Base-by-base conservation (phyloP, 2,329 filamentous ascomycete species). In the Fonsecaea multimorphosa region DNA sequence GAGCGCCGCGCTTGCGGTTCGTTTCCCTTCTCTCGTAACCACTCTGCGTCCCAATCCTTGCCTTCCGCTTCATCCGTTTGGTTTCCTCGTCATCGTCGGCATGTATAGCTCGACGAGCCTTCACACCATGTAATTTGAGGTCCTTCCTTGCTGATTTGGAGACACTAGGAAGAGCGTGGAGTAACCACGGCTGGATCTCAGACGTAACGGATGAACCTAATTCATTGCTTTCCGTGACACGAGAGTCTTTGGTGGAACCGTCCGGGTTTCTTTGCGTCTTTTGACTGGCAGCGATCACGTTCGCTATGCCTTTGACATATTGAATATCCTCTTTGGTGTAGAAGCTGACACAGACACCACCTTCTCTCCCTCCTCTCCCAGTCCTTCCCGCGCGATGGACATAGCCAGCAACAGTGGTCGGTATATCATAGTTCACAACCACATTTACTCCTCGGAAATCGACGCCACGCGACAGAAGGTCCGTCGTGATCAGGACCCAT, bases 381-480 rank as follows among this genome's bases (percentile, higher is more conserved):
- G 95, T 98, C 54, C 95, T 87, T 0, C 95, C 95, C 0, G 95
- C 93, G 11, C 95, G 91, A 79, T 99, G 95, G 6, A 99, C 91
- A 75, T 99, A 99, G 0, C 88, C 88, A 0, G 93, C 94, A 4
- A 91, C 90, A 0, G 91, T 93, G n/a, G 89, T 92, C 0, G 95
- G 95, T 8, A 97, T 92, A 77, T 99, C 95, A 79, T 97, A 99
- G 79, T 98, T 99, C 58, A 99, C 91, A 0, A 99, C 93, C 53
- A 93, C 93, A 74, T 97, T 97, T 69, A 99, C 89, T 57, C 95
- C 95, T 8, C 91, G 88, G 80, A 99, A 97, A 78, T 99, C 95
- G 46, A 99, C 89, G 22, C 95, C 95, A 36, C 95, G 91, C 16
- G 93, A 91, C 11, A 99, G 84, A 7, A 99, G 86, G 75, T 99